phyloP scores from a whole-genome alignment of 495 filamentous ascomycete species.

The Lasiosphaeriaceae sp. region DNA sequence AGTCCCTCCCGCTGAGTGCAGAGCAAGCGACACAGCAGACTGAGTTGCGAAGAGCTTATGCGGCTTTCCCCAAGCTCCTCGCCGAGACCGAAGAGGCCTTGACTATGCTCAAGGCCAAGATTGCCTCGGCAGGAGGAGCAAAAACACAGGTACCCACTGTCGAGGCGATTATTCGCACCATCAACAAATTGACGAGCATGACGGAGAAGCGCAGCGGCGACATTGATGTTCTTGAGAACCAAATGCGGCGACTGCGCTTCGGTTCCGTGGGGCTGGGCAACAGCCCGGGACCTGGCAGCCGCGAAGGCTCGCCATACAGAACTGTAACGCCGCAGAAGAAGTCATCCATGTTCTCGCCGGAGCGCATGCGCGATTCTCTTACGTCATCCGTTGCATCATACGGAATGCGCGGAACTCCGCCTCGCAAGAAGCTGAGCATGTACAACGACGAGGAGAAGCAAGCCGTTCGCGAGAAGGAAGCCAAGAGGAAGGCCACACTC shows the following conservation, averaged over 20 bases:
- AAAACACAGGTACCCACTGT: constrained; percentile 65
- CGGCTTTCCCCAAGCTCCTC: constrained; percentile 65
- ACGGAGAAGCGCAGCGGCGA: constrained; percentile 79
- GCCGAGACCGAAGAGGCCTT: constrained; percentile 75
- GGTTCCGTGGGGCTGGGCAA: constrained; percentile 32
- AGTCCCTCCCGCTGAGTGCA: constrained; percentile 68
- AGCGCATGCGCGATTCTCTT: constrained; percentile 47
- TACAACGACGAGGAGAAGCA: constrained; percentile 49
- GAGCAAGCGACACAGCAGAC: constrained; percentile 79
- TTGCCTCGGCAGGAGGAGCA: constrained; percentile 54
- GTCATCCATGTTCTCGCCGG: constrained; percentile 54
- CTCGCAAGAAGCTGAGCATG: constrained; percentile 53
- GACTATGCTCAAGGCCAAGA: constrained; percentile 74
- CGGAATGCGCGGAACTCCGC: constrained; percentile 33
- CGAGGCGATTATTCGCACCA: constrained; percentile 86
- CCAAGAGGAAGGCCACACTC: constrained; percentile 23
- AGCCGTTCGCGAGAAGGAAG: constrained; percentile 33
- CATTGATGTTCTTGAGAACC: constrained; percentile 81
- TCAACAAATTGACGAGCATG: constrained; percentile 88
- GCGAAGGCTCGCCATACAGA: constrained; percentile 56
- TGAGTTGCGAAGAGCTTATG: constrained; percentile 69
- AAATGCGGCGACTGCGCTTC: constrained; percentile 70
- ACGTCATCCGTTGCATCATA: constrained; percentile 41
- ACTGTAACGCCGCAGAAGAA: constrained; percentile 51
- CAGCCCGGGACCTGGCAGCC: constrained; percentile 37